These are phyloP conservation scores for Hymenoscyphus salicellus DNA, from an alignment of 2,329 filamentous ascomycete genomes.

Conservation along the genomic window DNA sequence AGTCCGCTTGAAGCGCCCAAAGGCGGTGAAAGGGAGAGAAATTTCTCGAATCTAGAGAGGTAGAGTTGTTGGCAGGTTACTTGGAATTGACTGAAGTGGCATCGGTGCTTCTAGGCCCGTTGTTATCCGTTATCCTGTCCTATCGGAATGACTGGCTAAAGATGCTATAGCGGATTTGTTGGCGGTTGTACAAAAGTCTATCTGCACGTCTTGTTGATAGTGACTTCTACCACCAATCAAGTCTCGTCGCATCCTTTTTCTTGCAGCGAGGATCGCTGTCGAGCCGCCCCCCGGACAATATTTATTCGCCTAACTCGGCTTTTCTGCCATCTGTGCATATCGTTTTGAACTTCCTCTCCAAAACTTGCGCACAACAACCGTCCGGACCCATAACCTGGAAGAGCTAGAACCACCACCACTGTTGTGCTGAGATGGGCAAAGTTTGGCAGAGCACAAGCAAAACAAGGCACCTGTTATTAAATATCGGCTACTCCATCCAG, in stretches of 20 bases:
- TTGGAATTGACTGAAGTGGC: background rate
- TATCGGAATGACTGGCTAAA: background rate
- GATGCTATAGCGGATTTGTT: background rate
- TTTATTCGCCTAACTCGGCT: background rate
- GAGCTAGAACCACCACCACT: background rate
- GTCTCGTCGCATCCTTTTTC: background rate
- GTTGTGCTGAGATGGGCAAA: background rate
- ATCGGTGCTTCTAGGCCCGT: background rate
- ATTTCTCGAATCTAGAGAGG: background rate
- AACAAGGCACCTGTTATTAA: background rate
- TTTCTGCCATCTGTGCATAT: background rate
- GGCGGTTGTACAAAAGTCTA: background rate
- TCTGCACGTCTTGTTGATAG: background rate
- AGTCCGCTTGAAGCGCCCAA: background rate
- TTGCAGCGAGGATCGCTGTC: background rate
- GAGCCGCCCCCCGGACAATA: background rate
- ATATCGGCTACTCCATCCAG: background rate
- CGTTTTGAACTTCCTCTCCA: slow-evolving; percentile 1
- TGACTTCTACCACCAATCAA: background rate
- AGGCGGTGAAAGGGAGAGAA: background rate
- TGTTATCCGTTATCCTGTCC: background rate
- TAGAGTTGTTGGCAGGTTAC: background rate
- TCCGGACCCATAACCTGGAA: background rate
- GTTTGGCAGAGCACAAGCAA: background rate
- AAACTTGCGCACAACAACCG: slow-evolving; percentile 1